These are phyloP conservation scores for Zymoseptoria tritici DNA, from an alignment of 2,329 filamentous ascomycete genomes.

Conservation along the genomic window DNA sequence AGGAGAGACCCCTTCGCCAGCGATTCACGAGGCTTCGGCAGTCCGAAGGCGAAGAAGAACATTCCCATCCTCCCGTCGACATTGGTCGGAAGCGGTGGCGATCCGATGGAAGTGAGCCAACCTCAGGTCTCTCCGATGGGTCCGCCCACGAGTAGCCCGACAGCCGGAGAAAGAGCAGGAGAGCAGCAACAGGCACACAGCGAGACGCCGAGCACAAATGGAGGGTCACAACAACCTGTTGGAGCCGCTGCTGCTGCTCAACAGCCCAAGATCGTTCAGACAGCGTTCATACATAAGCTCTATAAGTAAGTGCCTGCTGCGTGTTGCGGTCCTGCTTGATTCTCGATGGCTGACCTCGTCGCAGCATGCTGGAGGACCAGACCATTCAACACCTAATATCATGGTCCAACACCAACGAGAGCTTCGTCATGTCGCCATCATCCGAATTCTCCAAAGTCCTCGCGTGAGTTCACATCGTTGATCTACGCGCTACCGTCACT, in stretches of 20 bases:
- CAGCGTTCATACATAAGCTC: slow-evolving; percentile 96
- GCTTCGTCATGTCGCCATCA: slow-evolving; percentile 97
- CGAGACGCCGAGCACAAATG: slow-evolving; percentile 22
- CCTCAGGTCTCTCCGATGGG: slow-evolving; percentile 21
- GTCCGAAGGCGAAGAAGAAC: slow-evolving; percentile 17
- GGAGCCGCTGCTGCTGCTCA: slow-evolving; percentile 67
- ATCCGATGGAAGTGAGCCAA: slow-evolving; percentile 27
- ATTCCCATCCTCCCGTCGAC: slow-evolving; percentile 27
- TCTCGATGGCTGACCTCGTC: slow-evolving; percentile 25
- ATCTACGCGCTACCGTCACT: slow-evolving; percentile 19
- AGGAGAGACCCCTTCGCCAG: slow-evolving; percentile 27
- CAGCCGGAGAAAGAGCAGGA: slow-evolving; percentile 17
- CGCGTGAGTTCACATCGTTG: slow-evolving; percentile 57
- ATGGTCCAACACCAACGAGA: slow-evolving; percentile 89
- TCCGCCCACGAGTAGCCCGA: slow-evolving; percentile 24
- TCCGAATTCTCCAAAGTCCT: slow-evolving; percentile 97
- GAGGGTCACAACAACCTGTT: slow-evolving; percentile 40
- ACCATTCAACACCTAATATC: slow-evolving; percentile 93
- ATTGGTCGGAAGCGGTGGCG: slow-evolving; percentile 14
- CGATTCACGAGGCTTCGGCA: slow-evolving; percentile 16
- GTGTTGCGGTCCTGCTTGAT: not conserved
- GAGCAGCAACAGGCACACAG: slow-evolving; percentile 18
- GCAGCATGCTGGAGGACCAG: slow-evolving; percentile 91
- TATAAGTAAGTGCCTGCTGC: slow-evolving; percentile 66
- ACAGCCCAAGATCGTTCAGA: slow-evolving; percentile 96